Conservation (phyloP, 345 rosid species). For the Populus ilicifolia region DNA sequence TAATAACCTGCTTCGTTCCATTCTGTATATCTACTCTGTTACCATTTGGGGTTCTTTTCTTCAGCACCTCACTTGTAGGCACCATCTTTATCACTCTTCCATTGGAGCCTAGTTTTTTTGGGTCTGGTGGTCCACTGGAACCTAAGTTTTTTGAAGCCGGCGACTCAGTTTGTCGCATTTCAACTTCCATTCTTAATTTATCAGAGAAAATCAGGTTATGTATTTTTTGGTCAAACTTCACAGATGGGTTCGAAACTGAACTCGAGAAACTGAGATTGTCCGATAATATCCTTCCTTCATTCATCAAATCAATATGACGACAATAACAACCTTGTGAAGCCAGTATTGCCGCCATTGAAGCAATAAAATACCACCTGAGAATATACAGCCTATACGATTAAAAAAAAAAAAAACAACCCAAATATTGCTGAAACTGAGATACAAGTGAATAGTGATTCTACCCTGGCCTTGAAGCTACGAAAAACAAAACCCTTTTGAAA, state of each 20-base stretch:
- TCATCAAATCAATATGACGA: constrained; percentile 25
- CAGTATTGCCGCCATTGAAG: constrained; percentile 65
- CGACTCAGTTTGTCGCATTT: constrained; percentile 55
- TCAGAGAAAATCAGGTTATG: constrained; percentile 7
- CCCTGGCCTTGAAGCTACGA: background rate
- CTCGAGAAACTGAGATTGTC: constrained; percentile 52
- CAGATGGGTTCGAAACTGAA: constrained; percentile 34
- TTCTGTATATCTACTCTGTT: constrained; percentile 46
- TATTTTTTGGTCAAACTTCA: constrained; percentile 36
- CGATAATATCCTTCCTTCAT: constrained; percentile 36
- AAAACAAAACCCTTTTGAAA: background rate
- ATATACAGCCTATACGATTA: background rate
- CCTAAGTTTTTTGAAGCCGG: constrained; percentile 39
- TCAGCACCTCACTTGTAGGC: constrained; percentile 65
- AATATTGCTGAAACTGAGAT: background rate
- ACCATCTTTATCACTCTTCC: constrained; percentile 73
- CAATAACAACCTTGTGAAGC: constrained; percentile 71
- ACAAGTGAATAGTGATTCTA: background rate
- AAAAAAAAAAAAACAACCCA: background rate
- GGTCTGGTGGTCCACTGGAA: constrained; percentile 21
- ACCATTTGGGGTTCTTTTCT: constrained; percentile 36
- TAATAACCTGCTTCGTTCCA: constrained; percentile 49
- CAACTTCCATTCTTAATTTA: constrained; percentile 41
- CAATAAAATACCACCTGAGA: constrained; percentile 19
- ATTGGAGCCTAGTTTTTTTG: constrained; percentile 42